These are phyloP conservation scores for Pichia sp. DNA, from an alignment of 1,139 yeast genomes.

Conservation along the genomic window DNA sequence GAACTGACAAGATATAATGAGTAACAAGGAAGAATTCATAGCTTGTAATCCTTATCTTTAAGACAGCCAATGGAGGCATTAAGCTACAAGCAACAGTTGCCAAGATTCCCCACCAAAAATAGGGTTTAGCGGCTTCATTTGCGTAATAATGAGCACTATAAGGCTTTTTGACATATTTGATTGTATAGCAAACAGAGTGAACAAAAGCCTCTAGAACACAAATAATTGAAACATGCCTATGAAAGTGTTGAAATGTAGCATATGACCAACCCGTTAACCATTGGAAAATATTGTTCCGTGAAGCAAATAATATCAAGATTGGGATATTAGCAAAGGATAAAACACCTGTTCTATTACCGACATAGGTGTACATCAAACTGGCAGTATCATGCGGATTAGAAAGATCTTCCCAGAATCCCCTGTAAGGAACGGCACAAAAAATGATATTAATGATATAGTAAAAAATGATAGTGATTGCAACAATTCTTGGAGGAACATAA, in stretches of 20 bases:
- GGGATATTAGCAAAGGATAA: constrained; percentile 41
- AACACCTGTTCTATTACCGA: constrained; percentile 42
- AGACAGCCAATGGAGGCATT: constrained; percentile 18
- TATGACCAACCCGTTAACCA: constrained; percentile 44
- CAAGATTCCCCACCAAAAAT: constrained; percentile 46
- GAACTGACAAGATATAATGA: constrained; percentile 34
- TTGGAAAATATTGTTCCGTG: constrained; percentile 42
- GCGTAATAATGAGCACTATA: constrained; percentile 6
- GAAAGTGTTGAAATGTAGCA: constrained; percentile 40
- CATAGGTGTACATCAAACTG: constrained; percentile 24
- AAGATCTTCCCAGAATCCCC: not conserved
- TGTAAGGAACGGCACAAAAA: constrained; percentile 12
- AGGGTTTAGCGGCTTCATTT: constrained; percentile 1
- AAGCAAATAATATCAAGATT: constrained; percentile 39
- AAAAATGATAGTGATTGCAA: constrained; percentile 44
- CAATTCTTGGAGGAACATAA: constrained; percentile 55
- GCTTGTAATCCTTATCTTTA: constrained; percentile 5
- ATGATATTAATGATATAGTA: constrained; percentile 41
- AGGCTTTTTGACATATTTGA: constrained; percentile 32
- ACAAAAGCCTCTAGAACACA: constrained; percentile 25
- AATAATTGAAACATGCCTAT: constrained; percentile 41
- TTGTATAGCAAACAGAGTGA: constrained; percentile 31
- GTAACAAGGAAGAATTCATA: constrained; percentile 39
- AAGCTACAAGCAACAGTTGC: constrained; percentile 33
- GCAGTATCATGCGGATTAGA: constrained; percentile 9